These are phyloP conservation scores for Hepatocystis sp. DNA, from an alignment of 169 alveolate species.

Conservation along the genomic window DNA sequence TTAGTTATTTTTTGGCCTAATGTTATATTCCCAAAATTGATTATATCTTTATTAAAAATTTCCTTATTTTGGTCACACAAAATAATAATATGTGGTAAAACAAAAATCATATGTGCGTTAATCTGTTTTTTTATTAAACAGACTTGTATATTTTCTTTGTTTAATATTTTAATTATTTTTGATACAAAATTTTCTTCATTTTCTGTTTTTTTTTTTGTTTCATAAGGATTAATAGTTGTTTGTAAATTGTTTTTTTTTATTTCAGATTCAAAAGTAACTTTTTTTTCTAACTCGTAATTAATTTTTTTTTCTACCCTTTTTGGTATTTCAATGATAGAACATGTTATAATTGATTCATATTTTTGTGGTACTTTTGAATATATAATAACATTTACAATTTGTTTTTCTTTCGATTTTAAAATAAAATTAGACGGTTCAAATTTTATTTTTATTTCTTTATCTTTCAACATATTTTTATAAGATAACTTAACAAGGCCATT, in stretches of 20 bases:
- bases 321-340: slow-evolving; percentile 68
- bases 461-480: slow-evolving; percentile 37
- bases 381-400: slow-evolving; percentile 8
- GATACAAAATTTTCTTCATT: slow-evolving; percentile 19
- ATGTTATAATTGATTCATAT: slow-evolving; percentile 18
- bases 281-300: not conserved
- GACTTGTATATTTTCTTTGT: slow-evolving; percentile 44
- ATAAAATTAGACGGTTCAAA: slow-evolving; percentile 48
- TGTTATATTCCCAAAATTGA: slow-evolving; percentile 56
- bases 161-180: slow-evolving; percentile 38
- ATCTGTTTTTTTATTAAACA: slow-evolving; percentile 51
- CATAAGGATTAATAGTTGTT: slow-evolving; percentile 23
- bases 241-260: too few relatives aligned
- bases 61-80: slow-evolving; percentile 24
- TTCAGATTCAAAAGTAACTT: too few relatives aligned
- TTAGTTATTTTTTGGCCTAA: slow-evolving; percentile 48
- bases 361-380: slow-evolving; percentile 60
- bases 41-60: slow-evolving; percentile 36
- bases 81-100: slow-evolving; percentile 50
- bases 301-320: slow-evolving; percentile 29
- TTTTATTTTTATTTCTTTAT: slow-evolving; percentile 42
- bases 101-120: slow-evolving; percentile 32
- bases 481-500: slow-evolving; percentile 46
- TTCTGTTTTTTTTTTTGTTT: too few relatives aligned
- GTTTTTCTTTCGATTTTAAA: slow-evolving; percentile 43